A percentile compares a stretch with the other conserved stretches of the same genome.
Conservation (phyloP, 108 stramenopile genomes). For the Nannochloropsis gaditana region DNA sequence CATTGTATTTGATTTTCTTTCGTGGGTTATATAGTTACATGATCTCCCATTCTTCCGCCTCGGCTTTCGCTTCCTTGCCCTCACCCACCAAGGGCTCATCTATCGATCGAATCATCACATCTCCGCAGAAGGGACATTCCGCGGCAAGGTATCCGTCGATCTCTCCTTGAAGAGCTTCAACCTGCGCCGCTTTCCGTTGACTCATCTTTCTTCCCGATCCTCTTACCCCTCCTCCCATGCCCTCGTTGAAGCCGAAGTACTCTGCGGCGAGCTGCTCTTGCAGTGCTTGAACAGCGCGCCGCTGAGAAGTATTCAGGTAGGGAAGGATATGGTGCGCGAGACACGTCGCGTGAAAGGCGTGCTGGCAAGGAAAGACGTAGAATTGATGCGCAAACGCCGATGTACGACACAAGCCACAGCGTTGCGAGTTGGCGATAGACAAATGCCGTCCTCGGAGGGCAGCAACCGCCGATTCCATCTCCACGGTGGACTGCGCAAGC, state of each 20-base stretch:
- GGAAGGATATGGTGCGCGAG: constrained; percentile 38
- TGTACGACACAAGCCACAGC: constrained; percentile 41
- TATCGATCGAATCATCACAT: constrained; percentile 51
- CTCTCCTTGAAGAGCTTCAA: constrained; percentile 41
- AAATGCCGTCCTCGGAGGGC: constrained; percentile 39
- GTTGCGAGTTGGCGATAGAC: constrained; percentile 40
- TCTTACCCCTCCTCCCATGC: not conserved
- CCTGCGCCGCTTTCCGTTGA: constrained; percentile 24
- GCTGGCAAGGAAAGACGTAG: constrained; percentile 54
- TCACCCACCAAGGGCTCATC: constrained; percentile 48
- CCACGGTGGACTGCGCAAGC: constrained; percentile 14
- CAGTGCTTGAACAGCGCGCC: constrained; percentile 23
- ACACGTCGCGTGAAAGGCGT: constrained; percentile 56
- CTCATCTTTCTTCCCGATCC: constrained; percentile 31
- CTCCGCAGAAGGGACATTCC: constrained; percentile 53
- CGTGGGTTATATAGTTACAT: too few relatives aligned
- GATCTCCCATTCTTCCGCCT: constrained; percentile 38
- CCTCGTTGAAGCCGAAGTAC: not conserved
- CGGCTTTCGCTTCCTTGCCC: constrained; percentile 38
- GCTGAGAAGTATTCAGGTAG: constrained; percentile 37
- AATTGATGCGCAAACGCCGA: constrained; percentile 29
- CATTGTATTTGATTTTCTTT: too few relatives aligned
- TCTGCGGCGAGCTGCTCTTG: constrained; percentile 28
- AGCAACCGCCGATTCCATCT: constrained; percentile 35
- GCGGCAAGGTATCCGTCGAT: constrained; percentile 54